phyloP scores from a whole-genome alignment of 2,329 filamentous ascomycete species.

The Hirsutella thompsonii region DNA sequence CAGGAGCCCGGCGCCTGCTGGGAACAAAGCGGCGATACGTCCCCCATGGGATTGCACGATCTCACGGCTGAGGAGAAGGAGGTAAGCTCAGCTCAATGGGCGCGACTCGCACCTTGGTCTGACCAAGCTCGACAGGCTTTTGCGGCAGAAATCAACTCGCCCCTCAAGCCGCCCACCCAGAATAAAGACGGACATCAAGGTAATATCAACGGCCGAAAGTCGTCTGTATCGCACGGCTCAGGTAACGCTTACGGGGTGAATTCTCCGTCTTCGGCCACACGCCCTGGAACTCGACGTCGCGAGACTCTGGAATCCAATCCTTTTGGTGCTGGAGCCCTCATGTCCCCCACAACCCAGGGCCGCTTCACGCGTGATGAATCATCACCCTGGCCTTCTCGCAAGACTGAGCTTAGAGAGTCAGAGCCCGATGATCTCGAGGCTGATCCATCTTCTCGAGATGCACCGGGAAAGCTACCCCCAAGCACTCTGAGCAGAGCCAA shows the following conservation, averaged over 20 bases:
- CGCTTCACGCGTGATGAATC: slow-evolving; percentile 51
- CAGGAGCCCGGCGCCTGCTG: slow-evolving; percentile 88
- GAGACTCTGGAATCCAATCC: slow-evolving; percentile 65
- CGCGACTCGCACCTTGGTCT: background rate
- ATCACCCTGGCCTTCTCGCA: slow-evolving; percentile 44
- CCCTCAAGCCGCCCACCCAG: slow-evolving; percentile 72
- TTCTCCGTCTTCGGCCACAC: slow-evolving; percentile 57
- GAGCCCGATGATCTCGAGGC: slow-evolving; percentile 40
- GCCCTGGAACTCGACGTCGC: slow-evolving; percentile 67
- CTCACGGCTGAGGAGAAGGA: slow-evolving; percentile 52
- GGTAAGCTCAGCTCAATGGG: slow-evolving; percentile 20
- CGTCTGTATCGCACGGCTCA: slow-evolving; percentile 63
- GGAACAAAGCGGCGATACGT: slow-evolving; percentile 58
- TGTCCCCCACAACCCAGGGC: slow-evolving; percentile 47
- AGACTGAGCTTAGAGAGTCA: slow-evolving; percentile 39
- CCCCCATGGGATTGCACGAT: slow-evolving; percentile 60
- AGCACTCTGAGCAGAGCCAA: slow-evolving; percentile 40
- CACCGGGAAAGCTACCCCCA: slow-evolving; percentile 23
- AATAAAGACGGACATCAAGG: slow-evolving; percentile 51
- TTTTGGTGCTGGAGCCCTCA: slow-evolving; percentile 35
- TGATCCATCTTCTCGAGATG: slow-evolving; percentile 16
- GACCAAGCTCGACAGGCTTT: slow-evolving; percentile 47
- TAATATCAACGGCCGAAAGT: slow-evolving; percentile 60
- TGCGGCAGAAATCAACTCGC: slow-evolving; percentile 79
- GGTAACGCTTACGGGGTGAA: slow-evolving; percentile 53